These are phyloP conservation scores for Cryptococcus sp. DNA, from an alignment of 1,284 basidiomycete species.

Conservation along the genomic window DNA sequence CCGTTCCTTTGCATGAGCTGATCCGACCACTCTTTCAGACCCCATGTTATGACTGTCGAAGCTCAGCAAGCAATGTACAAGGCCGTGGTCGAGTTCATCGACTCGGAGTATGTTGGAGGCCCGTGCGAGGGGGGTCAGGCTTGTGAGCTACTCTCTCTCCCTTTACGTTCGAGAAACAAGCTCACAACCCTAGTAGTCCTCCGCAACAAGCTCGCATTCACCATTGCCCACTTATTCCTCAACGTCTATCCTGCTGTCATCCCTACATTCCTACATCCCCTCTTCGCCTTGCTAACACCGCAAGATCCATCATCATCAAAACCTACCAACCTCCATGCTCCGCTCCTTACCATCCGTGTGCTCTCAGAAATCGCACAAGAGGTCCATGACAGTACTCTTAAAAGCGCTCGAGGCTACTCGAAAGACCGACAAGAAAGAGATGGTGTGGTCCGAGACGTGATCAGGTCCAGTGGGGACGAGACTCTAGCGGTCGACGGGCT, in stretches of 20 bases:
- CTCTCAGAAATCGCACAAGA: constrained; percentile 89
- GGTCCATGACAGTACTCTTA: constrained; percentile 86
- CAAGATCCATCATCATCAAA: constrained; percentile 29
- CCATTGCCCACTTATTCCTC: constrained; percentile 91
- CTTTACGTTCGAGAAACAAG: not conserved
- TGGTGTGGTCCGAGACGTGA: constrained; percentile 79
- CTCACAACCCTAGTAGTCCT: constrained; percentile 36
- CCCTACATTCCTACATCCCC: constrained; percentile 51
- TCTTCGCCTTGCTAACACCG: constrained; percentile 52
- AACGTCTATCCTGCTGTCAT: constrained; percentile 60
- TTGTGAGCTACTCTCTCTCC: constrained; percentile 35
- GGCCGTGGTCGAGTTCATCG: constrained; percentile 50
- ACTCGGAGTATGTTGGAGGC: constrained; percentile 52
- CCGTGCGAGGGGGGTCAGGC: constrained; percentile 48
- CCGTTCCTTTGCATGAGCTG: constrained; percentile 3
- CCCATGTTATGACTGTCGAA: constrained; percentile 37
- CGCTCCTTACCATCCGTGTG: constrained; percentile 78
- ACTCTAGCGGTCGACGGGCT: constrained; percentile 82
- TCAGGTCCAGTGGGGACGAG: constrained; percentile 81
- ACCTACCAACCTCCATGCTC: constrained; percentile 70
- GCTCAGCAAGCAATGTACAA: constrained; percentile 48
- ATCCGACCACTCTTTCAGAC: constrained; percentile 20
- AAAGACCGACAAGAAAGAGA: constrained; percentile 73
- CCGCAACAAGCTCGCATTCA: constrained; percentile 96
- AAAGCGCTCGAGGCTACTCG: constrained; percentile 73